A percentile compares a stretch with the other conserved stretches of the same genome.
Conservation (phyloP, 345 rosid genomes). For the Cardamine resedifolia region DNA sequence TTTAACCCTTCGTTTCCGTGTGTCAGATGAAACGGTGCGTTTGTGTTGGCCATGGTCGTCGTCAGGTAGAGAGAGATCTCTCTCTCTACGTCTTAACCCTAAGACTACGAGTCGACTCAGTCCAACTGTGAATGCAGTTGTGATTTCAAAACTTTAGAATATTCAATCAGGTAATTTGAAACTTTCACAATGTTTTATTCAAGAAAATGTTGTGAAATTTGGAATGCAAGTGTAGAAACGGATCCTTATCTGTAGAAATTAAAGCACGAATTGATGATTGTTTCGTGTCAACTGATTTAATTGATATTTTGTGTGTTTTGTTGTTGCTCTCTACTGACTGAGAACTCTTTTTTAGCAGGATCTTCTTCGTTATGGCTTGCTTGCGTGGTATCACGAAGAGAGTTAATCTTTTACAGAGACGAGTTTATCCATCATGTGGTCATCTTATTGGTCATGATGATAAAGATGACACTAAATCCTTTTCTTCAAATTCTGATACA, state of each 20-base stretch:
- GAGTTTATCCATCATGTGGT: conserved; percentile 41
- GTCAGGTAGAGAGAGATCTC: conserved; percentile 21
- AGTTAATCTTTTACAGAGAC: conserved; percentile 34
- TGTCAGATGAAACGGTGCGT: conserved; percentile 9
- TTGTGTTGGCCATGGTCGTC: not conserved
- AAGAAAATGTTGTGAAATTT: conserved; percentile 3
- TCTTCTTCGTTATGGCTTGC: conserved; percentile 41
- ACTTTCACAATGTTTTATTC: not conserved
- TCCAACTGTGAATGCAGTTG: conserved; percentile 2
- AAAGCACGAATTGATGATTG: not conserved
- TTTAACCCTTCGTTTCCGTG: not conserved
- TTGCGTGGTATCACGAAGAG: conserved; percentile 38
- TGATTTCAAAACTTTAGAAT: not conserved
- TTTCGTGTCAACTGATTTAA: not conserved
- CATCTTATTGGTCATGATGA: conserved; percentile 28
- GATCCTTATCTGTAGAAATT: not conserved
- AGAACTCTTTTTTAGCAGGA: conserved; percentile 5
- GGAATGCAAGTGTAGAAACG: not conserved
- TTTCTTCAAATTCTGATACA: not conserved
- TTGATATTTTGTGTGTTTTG: not conserved
- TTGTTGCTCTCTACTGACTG: not conserved
- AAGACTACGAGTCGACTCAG: conserved; percentile 24
- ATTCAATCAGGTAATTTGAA: not conserved
- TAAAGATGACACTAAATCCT: conserved; percentile 21
- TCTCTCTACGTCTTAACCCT: conserved; percentile 12